Conservation (phyloP, 2,329 filamentous ascomycete genomes). For the Rhynchosporium secalis region DNA sequence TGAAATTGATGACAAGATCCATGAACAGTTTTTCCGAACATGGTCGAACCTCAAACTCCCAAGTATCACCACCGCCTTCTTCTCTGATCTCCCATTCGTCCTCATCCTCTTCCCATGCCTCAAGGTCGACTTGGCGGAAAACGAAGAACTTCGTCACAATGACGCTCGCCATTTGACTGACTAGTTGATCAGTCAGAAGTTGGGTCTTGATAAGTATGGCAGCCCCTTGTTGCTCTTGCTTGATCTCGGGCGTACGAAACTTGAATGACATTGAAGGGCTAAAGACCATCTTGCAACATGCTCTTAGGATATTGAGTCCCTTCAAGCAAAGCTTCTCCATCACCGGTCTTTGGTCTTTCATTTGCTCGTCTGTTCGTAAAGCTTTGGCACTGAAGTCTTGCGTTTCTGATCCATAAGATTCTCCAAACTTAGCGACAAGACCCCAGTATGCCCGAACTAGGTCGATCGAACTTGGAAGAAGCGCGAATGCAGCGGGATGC, state of each 20-base stretch:
- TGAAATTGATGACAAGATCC: conserved; percentile 87
- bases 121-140: conserved; percentile 80
- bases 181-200: conserved; percentile 73
- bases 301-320: conserved; percentile 77
- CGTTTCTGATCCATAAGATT: conserved; percentile 60
- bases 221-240: conserved; percentile 72
- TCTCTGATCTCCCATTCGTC: conserved; percentile 95
- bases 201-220: conserved; percentile 68
- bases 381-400: conserved; percentile 44
- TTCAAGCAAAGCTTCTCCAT: conserved; percentile 80
- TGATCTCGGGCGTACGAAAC: conserved; percentile 72
- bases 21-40: conserved; percentile 94
- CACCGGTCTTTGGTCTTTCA: conserved; percentile 58
- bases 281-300: conserved; percentile 83
- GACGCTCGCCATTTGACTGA: conserved; percentile 78
- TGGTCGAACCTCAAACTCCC: conserved; percentile 88
- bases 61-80: conserved; percentile 79
- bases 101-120: conserved; percentile 90
- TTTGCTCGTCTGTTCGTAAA: conserved; percentile 49
- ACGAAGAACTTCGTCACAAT: conserved; percentile 87
- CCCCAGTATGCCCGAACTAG: conserved; percentile 85
- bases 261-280: conserved; percentile 80
- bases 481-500: conserved; percentile 80
- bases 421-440: conserved; percentile 73
- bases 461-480: conserved; percentile 75